These are phyloP conservation scores for Cucurbita ficifolia DNA, from an alignment of 306 rosid genomes.

Conservation along the genomic window DNA sequence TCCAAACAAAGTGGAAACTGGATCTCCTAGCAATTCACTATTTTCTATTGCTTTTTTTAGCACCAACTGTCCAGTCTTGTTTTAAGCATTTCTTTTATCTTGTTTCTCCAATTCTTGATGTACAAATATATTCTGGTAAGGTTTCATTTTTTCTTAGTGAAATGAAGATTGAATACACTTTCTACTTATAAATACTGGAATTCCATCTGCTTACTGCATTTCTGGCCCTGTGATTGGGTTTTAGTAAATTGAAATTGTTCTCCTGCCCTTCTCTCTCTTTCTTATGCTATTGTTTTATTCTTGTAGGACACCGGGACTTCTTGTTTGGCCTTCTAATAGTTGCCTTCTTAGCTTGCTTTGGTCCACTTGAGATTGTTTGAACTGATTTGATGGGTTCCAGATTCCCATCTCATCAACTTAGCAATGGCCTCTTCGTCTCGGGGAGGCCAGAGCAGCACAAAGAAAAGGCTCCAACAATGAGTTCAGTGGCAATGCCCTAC, in stretches of 20 bases:
- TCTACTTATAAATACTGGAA: background rate
- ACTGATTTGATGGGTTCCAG: conserved; percentile 78
- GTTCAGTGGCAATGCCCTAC: conserved; percentile 94
- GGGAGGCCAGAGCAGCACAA: conserved; percentile 99
- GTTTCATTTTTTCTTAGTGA: background rate
- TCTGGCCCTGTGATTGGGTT: background rate
- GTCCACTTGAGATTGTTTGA: conserved; percentile 14
- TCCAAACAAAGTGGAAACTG: background rate
- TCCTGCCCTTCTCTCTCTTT: background rate
- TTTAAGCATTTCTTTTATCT: background rate
- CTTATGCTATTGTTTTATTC: background rate
- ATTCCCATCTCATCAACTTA: conserved; percentile 98
- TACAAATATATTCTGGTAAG: background rate
- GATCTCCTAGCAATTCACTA: background rate
- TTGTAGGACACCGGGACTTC: background rate
- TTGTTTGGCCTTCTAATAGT: background rate
- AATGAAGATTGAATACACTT: background rate
- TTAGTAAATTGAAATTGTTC: background rate
- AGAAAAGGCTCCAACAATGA: conserved; percentile 89
- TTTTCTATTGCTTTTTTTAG: background rate
- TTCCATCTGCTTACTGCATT: background rate
- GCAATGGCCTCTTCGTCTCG: conserved; percentile 95
- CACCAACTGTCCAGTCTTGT: background rate
- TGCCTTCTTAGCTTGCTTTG: background rate
- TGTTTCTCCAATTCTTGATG: background rate